Base-by-base conservation (phyloP, 768 basidiomycete genomes). In the Tricholoma flavovirens region DNA sequence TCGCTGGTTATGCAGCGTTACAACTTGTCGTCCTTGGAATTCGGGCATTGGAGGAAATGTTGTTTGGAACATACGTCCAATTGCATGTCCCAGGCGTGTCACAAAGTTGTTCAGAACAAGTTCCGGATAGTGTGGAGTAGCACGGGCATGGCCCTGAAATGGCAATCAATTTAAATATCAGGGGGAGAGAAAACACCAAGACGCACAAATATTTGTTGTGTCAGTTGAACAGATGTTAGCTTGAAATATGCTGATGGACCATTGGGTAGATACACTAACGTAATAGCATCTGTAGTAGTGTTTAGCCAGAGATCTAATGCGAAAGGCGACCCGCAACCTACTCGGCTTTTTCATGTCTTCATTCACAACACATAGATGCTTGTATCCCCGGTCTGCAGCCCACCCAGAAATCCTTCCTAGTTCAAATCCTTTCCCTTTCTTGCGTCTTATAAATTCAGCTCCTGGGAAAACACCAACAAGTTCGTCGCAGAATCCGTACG, bases 221-320 rank as follows among this genome's bases (percentile, higher is more conserved):
- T 88, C 17, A 94, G 78, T 64, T 92, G 84, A 36, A 98, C 77
- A 5, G 93, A 95, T 0, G 90, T 87, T 40, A 99, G 78, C 68
- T 91, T 96, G 78, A 98, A 98, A 69, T 95, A 95, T 0, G 95
- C 95, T 1, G 92, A 91, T 0, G 97, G 97, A 11, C 97, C 97
- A 51, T 84, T 76, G 0, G 97, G 97, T 11, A 99, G 83, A 66
- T 96, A 83, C 43, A 93, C 83, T 53, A 98, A 72, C 0, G 96
- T 98, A 59, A 99, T 85, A 2, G 94, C 93, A 72, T 96, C 97
- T 98, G 61, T 4, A 57, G 49, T 19, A 15, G 46, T 46, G 58
- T 30, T 51, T 15, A 57, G 50, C 38, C 35, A 5, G 35, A 45
- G 35, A 10, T 32, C 22, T 10, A 17, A 43, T 32, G 58, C 12